phyloP scores from a whole-genome alignment of 768 basidiomycete genomes.

The Strobilomyces dryophilus region DNA sequence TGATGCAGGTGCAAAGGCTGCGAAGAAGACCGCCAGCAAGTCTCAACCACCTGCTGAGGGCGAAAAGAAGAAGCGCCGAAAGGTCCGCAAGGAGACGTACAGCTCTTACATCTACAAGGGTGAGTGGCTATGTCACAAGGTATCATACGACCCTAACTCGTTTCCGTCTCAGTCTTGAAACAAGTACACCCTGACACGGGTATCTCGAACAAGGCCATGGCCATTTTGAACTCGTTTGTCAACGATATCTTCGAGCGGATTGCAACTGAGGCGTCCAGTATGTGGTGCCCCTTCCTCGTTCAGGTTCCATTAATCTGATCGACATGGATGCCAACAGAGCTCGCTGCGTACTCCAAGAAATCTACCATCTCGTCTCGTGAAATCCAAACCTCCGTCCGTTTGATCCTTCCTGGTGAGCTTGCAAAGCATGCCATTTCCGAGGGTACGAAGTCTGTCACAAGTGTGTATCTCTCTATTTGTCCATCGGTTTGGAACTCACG shows the following conservation, averaged over 20 bases:
- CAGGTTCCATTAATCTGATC: neutral
- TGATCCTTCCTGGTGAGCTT: conserved; percentile 82
- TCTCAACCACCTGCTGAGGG: conserved; percentile 46
- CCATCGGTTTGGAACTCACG: conserved; percentile 3
- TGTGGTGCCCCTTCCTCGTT: conserved; percentile 19
- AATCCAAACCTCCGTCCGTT: conserved; percentile 80
- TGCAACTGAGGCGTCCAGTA: conserved; percentile 68
- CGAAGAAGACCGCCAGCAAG: conserved; percentile 62
- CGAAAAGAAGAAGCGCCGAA: conserved; percentile 80
- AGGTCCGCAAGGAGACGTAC: conserved; percentile 79
- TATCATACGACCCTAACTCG: neutral
- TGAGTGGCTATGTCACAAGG: conserved; percentile 22
- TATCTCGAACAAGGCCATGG: conserved; percentile 89
- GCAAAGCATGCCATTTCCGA: conserved; percentile 89
- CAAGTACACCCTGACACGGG: conserved; percentile 93
- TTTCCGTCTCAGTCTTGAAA: conserved; percentile 58
- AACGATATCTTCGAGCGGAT: conserved; percentile 84
- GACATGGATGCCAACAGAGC: conserved; percentile 40
- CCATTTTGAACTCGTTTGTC: conserved; percentile 79
- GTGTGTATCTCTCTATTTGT: conserved; percentile 33
- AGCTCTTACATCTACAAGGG: conserved; percentile 85
- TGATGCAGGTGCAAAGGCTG: conserved; percentile 44
- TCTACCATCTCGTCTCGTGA: conserved; percentile 90
- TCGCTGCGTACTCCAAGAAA: conserved; percentile 85
- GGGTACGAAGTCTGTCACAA: conserved; percentile 72